A percentile compares a stretch with the other conserved stretches of the same genome.
Evolutionary conservation across 441 rosid genomes (phyloP).

Genomic region (Bruguiera hainesii): DNA sequence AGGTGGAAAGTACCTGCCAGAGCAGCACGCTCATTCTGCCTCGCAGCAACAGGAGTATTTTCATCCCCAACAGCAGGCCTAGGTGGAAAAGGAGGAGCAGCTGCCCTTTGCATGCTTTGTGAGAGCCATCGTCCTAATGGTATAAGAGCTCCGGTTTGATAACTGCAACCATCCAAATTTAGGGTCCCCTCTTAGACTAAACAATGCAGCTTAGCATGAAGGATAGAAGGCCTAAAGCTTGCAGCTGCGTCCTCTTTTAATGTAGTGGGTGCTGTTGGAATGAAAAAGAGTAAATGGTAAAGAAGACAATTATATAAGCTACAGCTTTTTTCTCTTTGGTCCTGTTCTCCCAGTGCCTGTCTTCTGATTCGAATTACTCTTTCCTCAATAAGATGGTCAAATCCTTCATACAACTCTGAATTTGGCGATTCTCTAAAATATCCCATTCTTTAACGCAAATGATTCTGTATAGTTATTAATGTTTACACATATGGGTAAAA

Average conservation of each 20-base stretch:
- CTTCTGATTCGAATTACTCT: too few relatives aligned
- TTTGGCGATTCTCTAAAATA: too few relatives aligned
- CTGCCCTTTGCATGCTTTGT: conserved; percentile 96
- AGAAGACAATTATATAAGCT: not conserved
- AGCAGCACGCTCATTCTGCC: conserved; percentile 58
- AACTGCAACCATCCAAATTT: conserved; percentile 42
- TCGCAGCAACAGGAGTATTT: conserved; percentile 57
- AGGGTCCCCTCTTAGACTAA: not conserved
- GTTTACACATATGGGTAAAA: too few relatives aligned
- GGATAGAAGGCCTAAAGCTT: too few relatives aligned
- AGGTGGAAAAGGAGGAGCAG: conserved; percentile 73
- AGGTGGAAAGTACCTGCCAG: conserved; percentile 46
- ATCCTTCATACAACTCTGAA: too few relatives aligned
- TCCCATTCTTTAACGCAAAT: too few relatives aligned
- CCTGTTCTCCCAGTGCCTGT: too few relatives aligned
- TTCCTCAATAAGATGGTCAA: too few relatives aligned
- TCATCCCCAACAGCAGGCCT: conserved; percentile 69
- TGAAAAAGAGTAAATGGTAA: not conserved
- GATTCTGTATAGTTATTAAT: too few relatives aligned
- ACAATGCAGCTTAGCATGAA: too few relatives aligned
- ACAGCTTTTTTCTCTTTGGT: too few relatives aligned
- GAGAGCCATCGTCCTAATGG: conserved; percentile 88
- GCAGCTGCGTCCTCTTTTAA: too few relatives aligned
- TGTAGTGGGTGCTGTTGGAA: not conserved
- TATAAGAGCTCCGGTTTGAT: conserved; percentile 93